Percentiles rank a stretch among this genome's conserved stretches.
phyloP scores from a whole-genome alignment of 1,139 yeast genomes.

The Debaryomyces udenii region DNA sequence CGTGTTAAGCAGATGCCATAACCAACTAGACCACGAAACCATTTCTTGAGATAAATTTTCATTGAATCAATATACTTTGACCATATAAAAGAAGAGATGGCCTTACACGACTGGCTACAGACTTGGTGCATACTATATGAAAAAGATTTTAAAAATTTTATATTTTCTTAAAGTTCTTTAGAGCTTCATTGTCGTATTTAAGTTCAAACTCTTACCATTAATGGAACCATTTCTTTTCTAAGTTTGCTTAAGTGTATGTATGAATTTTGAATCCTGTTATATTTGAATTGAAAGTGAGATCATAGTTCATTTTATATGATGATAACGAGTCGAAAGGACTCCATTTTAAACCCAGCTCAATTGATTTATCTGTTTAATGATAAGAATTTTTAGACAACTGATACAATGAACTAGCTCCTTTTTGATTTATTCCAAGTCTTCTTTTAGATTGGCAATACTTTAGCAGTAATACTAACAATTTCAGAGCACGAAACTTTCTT shows the following conservation, averaged over 20 bases:
- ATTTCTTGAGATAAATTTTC: constrained; percentile 11
- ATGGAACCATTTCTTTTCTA: too few relatives aligned
- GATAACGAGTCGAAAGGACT: constrained; percentile 50
- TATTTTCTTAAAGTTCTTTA: too few relatives aligned
- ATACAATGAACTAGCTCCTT: constrained; percentile 17
- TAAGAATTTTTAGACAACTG: constrained; percentile 46
- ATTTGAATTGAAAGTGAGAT: background rate
- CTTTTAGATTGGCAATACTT: too few relatives aligned
- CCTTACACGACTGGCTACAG: too few relatives aligned
- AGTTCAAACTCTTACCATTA: too few relatives aligned
- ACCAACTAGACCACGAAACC: constrained; percentile 94
- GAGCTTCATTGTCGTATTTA: too few relatives aligned
- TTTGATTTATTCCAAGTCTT: background rate
- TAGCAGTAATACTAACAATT: too few relatives aligned
- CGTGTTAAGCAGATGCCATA: constrained; percentile 99
- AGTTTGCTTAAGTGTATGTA: constrained; percentile 1
- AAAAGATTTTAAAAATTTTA: too few relatives aligned
- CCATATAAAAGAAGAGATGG: too few relatives aligned
- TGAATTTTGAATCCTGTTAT: background rate
- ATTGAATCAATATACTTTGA: too few relatives aligned
- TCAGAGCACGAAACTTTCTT: too few relatives aligned
- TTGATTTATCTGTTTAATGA: constrained; percentile 54
- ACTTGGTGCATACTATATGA: too few relatives aligned
- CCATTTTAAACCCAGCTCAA: constrained; percentile 55
- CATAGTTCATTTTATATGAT: constrained; percentile 26